These are phyloP conservation scores for Aspergillus mulundensis DNA, from an alignment of 495 filamentous ascomycete genomes.

Conservation along the genomic window DNA sequence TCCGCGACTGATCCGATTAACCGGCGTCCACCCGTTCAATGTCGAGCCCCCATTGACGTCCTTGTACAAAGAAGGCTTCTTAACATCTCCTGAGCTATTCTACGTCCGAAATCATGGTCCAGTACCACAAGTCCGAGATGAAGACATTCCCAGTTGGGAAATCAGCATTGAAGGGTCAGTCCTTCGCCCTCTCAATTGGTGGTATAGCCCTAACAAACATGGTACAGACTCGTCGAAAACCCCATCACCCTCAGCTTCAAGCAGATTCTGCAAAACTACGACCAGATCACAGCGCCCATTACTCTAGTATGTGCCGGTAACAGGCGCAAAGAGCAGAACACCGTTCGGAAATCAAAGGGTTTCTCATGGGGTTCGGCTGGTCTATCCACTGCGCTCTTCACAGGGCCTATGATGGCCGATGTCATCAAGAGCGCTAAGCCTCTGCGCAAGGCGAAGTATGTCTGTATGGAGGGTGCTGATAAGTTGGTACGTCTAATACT, in stretches of 20 bases:
- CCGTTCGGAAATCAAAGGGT: slow-evolving; percentile 86
- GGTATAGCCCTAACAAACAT: neutral
- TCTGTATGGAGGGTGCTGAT: slow-evolving; percentile 93
- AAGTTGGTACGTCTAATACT: slow-evolving; percentile 51
- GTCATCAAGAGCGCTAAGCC: slow-evolving; percentile 67
- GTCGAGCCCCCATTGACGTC: slow-evolving; percentile 81
- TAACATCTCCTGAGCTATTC: slow-evolving; percentile 88
- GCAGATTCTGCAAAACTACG: slow-evolving; percentile 71
- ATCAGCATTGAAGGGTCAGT: slow-evolving; percentile 76
- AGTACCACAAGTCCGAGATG: slow-evolving; percentile 72
- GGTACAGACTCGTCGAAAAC: slow-evolving; percentile 64
- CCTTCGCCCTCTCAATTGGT: neutral
- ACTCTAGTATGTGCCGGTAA: slow-evolving; percentile 95
- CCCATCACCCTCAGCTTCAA: slow-evolving; percentile 69
- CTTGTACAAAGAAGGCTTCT: slow-evolving; percentile 80
- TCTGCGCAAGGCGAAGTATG: slow-evolving; percentile 67
- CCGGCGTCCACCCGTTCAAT: slow-evolving; percentile 92
- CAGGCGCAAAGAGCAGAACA: slow-evolving; percentile 89
- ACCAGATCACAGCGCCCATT: slow-evolving; percentile 81
- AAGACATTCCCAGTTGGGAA: slow-evolving; percentile 74
- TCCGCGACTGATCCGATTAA: slow-evolving; percentile 80
- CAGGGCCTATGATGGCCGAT: slow-evolving; percentile 74
- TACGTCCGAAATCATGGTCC: slow-evolving; percentile 95
- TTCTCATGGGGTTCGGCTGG: slow-evolving; percentile 96
- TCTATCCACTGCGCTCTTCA: slow-evolving; percentile 85